These are phyloP conservation scores for Hypoxylon lienhwacheense DNA, from an alignment of 495 filamentous ascomycete species.

Conservation along the genomic window DNA sequence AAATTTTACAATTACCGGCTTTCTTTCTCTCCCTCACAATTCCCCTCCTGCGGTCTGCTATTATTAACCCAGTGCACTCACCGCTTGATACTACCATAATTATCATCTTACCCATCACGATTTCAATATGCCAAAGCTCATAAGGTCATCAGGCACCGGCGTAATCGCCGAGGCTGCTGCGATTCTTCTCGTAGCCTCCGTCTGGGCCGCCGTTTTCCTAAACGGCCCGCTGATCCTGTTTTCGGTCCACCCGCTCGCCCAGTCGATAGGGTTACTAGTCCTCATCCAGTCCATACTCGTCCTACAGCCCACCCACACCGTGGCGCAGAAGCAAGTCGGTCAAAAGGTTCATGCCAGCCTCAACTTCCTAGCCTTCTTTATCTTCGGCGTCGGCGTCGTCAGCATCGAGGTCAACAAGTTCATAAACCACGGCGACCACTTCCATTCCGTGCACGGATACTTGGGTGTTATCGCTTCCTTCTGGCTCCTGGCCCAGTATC, in stretches of 20 bases:
- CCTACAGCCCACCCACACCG: constrained; percentile 83
- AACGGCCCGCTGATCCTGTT: constrained; percentile 68
- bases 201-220: constrained; percentile 75
- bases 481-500: constrained; percentile 68
- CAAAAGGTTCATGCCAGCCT: constrained; percentile 68
- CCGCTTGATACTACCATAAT: background rate
- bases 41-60: background rate
- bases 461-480: constrained; percentile 78
- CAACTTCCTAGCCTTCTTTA: constrained; percentile 62
- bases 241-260: constrained; percentile 84
- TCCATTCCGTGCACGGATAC: constrained; percentile 76
- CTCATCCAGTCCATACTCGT: constrained; percentile 78
- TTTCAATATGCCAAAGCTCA: constrained; percentile 48
- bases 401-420: constrained; percentile 85
- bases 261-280: constrained; percentile 71
- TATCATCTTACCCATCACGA: background rate
- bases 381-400: constrained; percentile 66
- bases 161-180: constrained; percentile 43
- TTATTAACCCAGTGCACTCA: background rate
- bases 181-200: constrained; percentile 64
- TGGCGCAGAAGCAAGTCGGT: constrained; percentile 70
- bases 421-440: constrained; percentile 61
- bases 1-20: constrained; percentile 4
- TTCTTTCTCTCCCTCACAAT: background rate
- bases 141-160: constrained; percentile 48